These are phyloP conservation scores for Ogataea angusta DNA, from an alignment of 805 yeast genomes.

Conservation along the genomic window DNA sequence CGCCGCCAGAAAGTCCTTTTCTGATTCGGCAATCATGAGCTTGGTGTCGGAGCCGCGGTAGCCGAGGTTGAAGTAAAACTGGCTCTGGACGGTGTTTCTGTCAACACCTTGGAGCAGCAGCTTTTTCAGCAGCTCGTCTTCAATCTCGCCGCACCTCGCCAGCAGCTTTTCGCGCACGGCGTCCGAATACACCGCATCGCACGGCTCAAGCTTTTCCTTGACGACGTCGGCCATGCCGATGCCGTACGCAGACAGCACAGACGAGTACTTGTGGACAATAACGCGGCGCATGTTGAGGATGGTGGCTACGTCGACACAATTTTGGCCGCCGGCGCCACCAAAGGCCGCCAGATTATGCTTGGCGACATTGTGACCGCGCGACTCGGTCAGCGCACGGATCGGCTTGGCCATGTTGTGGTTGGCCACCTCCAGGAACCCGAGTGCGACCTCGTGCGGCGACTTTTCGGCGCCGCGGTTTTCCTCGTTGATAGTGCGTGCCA, in stretches of 20 bases:
- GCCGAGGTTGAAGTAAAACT: slow-evolving; percentile 61
- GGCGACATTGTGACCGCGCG: slow-evolving; percentile 41
- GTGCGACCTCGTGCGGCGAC: slow-evolving; percentile 42
- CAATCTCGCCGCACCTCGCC: slow-evolving; percentile 19
- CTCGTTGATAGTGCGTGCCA: slow-evolving; percentile 36
- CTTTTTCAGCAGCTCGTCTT: slow-evolving; percentile 19
- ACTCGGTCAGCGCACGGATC: slow-evolving; percentile 44
- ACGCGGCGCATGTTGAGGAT: slow-evolving; percentile 40
- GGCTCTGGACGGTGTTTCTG: slow-evolving; percentile 8
- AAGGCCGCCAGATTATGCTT: slow-evolving; percentile 44
- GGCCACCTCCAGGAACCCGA: slow-evolving; percentile 46
- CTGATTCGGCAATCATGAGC: slow-evolving; percentile 50
- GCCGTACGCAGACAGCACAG: slow-evolving; percentile 44
- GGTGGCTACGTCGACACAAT: slow-evolving; percentile 41
- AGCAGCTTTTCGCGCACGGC: slow-evolving; percentile 12
- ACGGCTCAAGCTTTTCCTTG: slow-evolving; percentile 31
- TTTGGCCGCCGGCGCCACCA: slow-evolving; percentile 52
- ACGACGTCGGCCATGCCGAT: slow-evolving; percentile 36
- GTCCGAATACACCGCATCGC: slow-evolving; percentile 14
- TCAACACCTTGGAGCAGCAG: slow-evolving; percentile 31
- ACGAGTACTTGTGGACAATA: slow-evolving; percentile 44
- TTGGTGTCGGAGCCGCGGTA: slow-evolving; percentile 81
- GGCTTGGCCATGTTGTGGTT: slow-evolving; percentile 47
- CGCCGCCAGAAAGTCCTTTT: slow-evolving; percentile 36
- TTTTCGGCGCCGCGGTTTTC: slow-evolving; percentile 30